Base-by-base conservation (phyloP, 1,139 yeast species). In the Suhomyces bribrorum region DNA sequence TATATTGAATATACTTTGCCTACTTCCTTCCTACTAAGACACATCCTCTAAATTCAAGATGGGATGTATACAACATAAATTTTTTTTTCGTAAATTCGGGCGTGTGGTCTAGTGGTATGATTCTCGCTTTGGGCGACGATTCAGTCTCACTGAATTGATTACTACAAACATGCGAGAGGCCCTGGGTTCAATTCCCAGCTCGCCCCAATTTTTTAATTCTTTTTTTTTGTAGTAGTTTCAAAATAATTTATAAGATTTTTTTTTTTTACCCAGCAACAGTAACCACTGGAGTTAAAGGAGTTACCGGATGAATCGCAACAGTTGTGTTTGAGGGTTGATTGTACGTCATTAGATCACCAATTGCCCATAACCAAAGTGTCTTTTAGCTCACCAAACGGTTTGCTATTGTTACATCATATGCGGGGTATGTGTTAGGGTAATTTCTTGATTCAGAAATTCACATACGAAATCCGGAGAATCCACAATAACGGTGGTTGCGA, bases 61-160 rank as follows among this genome's bases (percentile, higher is more conserved):
- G 13, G 8, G 1, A 12, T 27, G 12, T 2, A 31, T 31, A 31
- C 17, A 16, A 26, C 31, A 13, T 14, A 13, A 29, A 15, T 5
- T 29, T 8, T 3, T 14, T 30, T 13, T 23, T 13, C 27, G 22
- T 14, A 29, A 34, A 34, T 4, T 31, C 34, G 43, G 43, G 44
- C 44, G 44, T 40, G 44, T 40, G 44, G 44, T 40, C 44, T 40
- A 40, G 44, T 40, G 44, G 44, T 40, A 40, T 40, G 44, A 40
- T 40, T 40, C 44, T 40, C 44, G 44, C 44, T 40, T 40, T 40
- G 44, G 44, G 44, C 31, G 35, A 15, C 9, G 15, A 24, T 22
- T 32, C 35, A 33, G 24, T 29, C n/a, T 12, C 12, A 27, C 20
- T 36, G 40, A 13, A 17, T 20, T 5, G 16, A 30, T 8, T 6